A percentile compares a stretch with the other conserved stretches of the same genome.
Evolutionary conservation across 225 moss, liverwort and hornwort genomes (phyloP).

Genomic region (Antitrichia curtipendula): DNA sequence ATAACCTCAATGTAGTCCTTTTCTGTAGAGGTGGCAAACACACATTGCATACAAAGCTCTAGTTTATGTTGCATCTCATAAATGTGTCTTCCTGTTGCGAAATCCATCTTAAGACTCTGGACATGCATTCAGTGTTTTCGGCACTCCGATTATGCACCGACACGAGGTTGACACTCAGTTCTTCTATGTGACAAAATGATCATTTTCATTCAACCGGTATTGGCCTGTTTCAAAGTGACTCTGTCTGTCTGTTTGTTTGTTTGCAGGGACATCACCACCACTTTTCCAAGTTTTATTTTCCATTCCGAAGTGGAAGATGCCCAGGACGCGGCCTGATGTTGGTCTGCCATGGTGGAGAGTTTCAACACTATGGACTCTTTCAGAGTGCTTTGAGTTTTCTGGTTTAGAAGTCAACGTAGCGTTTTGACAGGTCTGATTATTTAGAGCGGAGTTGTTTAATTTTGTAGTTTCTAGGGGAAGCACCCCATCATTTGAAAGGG

Average conservation of each 20-base stretch:
- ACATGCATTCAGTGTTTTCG: neutral
- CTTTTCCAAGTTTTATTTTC: slow-evolving; percentile 92
- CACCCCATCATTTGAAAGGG: neutral
- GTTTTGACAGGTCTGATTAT: neutral
- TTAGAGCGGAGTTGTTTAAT: neutral
- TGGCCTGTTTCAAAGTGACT: neutral
- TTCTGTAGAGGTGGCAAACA: neutral
- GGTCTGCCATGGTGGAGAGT: neutral
- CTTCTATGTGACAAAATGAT: neutral
- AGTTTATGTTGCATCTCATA: neutral
- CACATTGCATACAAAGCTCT: no score
- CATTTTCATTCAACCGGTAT: neutral
- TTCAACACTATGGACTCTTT: neutral
- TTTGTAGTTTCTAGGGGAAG: neutral
- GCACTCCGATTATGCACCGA: neutral
- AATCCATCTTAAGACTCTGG: neutral
- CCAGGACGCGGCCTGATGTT: neutral
- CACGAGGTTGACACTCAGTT: neutral
- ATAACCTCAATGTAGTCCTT: neutral
- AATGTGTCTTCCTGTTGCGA: neutral
- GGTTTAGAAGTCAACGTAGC: neutral
- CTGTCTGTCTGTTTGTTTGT: neutral
- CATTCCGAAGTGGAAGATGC: slow-evolving; percentile 76
- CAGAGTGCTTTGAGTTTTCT: neutral
- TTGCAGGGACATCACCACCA: slow-evolving; percentile 80